Evolutionary conservation across 1,139 yeast genomes (phyloP), one percentile per base, ranked within the genome.

Genomic region (Saccharomyces pastorianus): DNA sequence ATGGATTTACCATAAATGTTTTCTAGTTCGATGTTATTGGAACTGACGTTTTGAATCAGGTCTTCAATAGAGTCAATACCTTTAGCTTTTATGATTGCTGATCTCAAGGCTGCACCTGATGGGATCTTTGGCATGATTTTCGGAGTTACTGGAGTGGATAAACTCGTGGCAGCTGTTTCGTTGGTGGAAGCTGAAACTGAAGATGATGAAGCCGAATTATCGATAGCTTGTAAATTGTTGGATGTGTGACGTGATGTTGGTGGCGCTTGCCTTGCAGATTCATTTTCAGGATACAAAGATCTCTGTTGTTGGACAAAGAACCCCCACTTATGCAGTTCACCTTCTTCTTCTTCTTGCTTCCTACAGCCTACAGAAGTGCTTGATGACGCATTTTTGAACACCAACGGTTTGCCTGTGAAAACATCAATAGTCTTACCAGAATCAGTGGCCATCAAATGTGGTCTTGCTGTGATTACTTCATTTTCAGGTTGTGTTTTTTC

Each of bases 281-380:
- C 61, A 47, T 53, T 66, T 46, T 65, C 68, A 5, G 79, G 78
- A 58, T 74, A 67, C 25, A 75, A 61, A 31, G 74, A 74, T 32
- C 75, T 70, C 57, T 82, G 78, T 64, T 80, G 86, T 64, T 83
- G 86, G 62, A 84, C 83, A 62, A 80, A 84, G 64, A 80, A 81
- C 13, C 95, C 95, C 80, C 88, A 81, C 69, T 85, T 82, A 69
- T 87, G 96, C 59, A 88, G 77, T 64, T 87, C 95, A 58, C 96
- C 96, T 73, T 89, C 96, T 69, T 89, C 96, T 58, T 83, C 82
- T 63, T 88, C 96, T 66, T 84, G 88, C 60, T 80, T 82, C 66
- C 81, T 84, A n/a, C 90, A 87, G 60, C 83, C 83, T 4, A 79
- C 65, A 0, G 87, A 82, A 0, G 88, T 82, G 59, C 81, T 86